Base-by-base conservation (phyloP, 306 rosid species). In the Trifolium subterraneum region DNA sequence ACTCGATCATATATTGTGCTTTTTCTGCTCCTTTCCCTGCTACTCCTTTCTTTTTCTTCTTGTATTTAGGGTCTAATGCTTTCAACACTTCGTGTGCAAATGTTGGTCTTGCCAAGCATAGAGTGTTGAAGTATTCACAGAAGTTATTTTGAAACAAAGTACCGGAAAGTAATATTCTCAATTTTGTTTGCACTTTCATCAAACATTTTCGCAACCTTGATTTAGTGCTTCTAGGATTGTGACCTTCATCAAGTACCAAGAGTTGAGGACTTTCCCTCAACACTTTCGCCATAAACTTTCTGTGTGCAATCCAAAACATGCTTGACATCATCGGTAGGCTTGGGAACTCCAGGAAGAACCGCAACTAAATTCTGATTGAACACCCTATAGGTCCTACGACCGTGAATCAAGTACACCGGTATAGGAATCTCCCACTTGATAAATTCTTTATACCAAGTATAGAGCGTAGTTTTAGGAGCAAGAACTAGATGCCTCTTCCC, bases 381-480 rank as follows among this genome's bases (percentile, higher is more conserved):
- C 16, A 80, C 94, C 74, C 90, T 64, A 67, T 84, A 90, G 74
- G 96, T 91, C 81, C 90, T 77, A 14, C 98, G 94, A 13, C 97
- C 97, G 20, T 93, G 98, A 73, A 93, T 89, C 51, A 93, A 83
- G 82, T 93, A 85, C 76, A 93, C 96, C 0, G 98, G 98, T 52
- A 93, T 69, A n/a, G n/a, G n/a, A n/a, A n/a, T n/a, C n/a, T n/a
- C n/a, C n/a, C n/a, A n/a, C n/a, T n/a, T n/a, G n/a, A 41, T 93
- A 52, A 92, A 93, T 79, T 93, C 98, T 78, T 93, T 93, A 74
- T 91, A 93, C 98, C 98, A 93, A 9, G 97, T 93, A 70, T 91
- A 93, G 19, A 93, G 94, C 58, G 98, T 91, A 50, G 98, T 91
- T 75, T 93, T 93, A 16, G 98, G 98, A 64, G 98, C 98, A 79